Percentiles rank a stretch among this genome's conserved stretches.
These are phyloP conservation scores for Meira miltonrushii DNA, from an alignment of 1,284 basidiomycete species.

Conservation along the genomic window DNA sequence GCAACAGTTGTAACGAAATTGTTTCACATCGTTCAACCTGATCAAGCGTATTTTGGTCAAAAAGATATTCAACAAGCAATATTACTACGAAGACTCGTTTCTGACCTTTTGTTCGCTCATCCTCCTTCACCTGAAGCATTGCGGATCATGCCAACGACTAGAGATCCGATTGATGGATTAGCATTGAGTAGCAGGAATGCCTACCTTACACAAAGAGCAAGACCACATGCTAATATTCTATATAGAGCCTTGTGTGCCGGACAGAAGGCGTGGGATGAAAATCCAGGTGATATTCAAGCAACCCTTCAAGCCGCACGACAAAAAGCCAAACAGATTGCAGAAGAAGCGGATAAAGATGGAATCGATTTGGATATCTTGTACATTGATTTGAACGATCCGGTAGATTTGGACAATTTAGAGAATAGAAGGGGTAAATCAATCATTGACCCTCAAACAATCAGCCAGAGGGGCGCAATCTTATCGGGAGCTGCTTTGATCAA, in stretches of 20 bases:
- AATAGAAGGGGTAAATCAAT: conserved; percentile 53
- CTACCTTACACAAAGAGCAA: conserved; percentile 68
- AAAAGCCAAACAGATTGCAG: conserved; percentile 19
- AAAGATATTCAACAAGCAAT: conserved; percentile 97
- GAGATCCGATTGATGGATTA: conserved; percentile 62
- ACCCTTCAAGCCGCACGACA: conserved; percentile 30
- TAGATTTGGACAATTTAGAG: conserved; percentile 59
- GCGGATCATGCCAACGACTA: conserved; percentile 70
- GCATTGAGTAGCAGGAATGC: conserved; percentile 88
- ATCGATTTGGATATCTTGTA: conserved; percentile 72
- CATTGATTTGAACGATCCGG: conserved; percentile 77
- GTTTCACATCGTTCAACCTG: conserved; percentile 89
- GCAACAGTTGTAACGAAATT: conserved; percentile 92
- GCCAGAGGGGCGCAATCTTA: conserved; percentile 62
- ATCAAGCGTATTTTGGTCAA: conserved; percentile 89
- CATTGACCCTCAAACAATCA: conserved; percentile 29
- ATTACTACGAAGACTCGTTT: conserved; percentile 73
- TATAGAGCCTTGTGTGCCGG: conserved; percentile 64
- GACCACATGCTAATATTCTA: conserved; percentile 66
- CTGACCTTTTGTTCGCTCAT: conserved; percentile 73
- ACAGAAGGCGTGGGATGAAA: conserved; percentile 51
- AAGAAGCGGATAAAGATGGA: conserved; percentile 51
- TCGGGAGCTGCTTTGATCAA: conserved; percentile 79
- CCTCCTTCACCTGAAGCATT: conserved; percentile 65
- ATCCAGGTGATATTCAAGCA: conserved; percentile 9